Base-by-base conservation (phyloP, 2,329 filamentous ascomycete genomes). In the Orbilia brochopaga region DNA sequence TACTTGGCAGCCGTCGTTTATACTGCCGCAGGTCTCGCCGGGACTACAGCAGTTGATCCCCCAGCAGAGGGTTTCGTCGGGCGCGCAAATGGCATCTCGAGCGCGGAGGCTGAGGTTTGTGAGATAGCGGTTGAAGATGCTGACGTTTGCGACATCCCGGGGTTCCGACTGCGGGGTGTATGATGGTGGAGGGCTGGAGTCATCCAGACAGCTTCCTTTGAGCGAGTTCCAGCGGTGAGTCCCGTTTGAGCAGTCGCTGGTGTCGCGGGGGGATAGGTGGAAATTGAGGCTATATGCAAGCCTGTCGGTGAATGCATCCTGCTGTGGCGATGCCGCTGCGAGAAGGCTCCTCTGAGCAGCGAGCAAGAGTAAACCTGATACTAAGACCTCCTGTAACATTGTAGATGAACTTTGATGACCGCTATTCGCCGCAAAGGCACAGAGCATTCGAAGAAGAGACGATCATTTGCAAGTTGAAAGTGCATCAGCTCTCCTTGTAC, bases 201-300 rank as follows among this genome's bases (percentile, higher is more conserved):
- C 69, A 37, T 73, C 61, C 17, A 73, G 58, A 32, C 69, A 73
- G 15, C 62, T 73, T 6, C 52, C 57, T 15, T 59, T 53, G 1
- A 40, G 17, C 0, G 69, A 63, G 42, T 50, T 52, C 69, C 69
- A 73, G 37, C 63, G 53, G 21, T 73, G 69, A n/a, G 69, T 73
- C 27, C 10, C 24, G 35, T 73, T 73, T 2, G 62, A 66, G 32
- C 69, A 73, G 19, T 62, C 69, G 17, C 52, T 50, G 4, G 52
- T 2, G 2, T 44, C 24, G n/a, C 19, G 24, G 0, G 53, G 32
- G 7, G 56, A 23, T 23, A 57, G 44, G 30, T 65, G 48, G 8
- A 19, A 27, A 15, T 46, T 30, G 13, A 8, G n/a, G 4, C 40
- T 11, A 13, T 24, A 24, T 15, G n/a, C 8, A 53, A 13, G n/a